Evolutionary conservation across 768 basidiomycete genomes (phyloP), one percentile per base, ranked within the genome.

Genomic region (Lactarius evosmus): DNA sequence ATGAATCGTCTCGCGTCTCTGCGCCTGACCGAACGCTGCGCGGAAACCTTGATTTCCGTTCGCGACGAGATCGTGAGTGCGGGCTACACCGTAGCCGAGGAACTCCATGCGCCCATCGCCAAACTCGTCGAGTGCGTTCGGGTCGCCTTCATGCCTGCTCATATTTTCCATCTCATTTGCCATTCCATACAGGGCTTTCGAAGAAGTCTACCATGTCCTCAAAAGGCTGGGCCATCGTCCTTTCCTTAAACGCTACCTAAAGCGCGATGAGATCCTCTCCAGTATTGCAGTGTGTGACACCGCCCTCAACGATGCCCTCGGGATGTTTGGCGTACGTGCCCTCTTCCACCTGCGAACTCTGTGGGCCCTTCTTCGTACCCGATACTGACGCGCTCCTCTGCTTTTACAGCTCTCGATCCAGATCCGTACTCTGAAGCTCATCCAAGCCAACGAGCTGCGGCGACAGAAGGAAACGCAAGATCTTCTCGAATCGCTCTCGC

Each of bases 201-300:
- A 67, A 2, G 55, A 73, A 5, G 80, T 89, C 4, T 75, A 77
- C 44, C 66, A 70, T 2, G 82, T 91, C 67, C 77, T 90, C 30
- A 70, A 78, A 59, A 85, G 83, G 67, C 85, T 90, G 66, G 76
- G 78, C 17, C 77, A 82, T 46, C 77, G 89, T 1, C 87, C 91
- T 0, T 93, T 91, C 75, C 74, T 93, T 66, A 89, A 90, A 73
- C 80, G 89, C 4, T 93, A 89, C 70, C 78, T 93, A 41, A 85
- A 85, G 70, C 82, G 88, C 49, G 86, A 89, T 41, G 89, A 92
- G 66, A 86, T 86, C 32, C 70, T 79, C 17, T 75, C 77, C 3
- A 80, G 82, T 34, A 82, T 91, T 40, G 69, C 72, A 0, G 74
- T 71, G 3, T 87, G 85, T 56, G 81, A 85, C 56, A 75, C 80